A percentile compares a stretch with the other conserved stretches of the same genome.
Evolutionary conservation across 805 yeast species (phyloP).

Genomic region (Priceomyces haplophilus): DNA sequence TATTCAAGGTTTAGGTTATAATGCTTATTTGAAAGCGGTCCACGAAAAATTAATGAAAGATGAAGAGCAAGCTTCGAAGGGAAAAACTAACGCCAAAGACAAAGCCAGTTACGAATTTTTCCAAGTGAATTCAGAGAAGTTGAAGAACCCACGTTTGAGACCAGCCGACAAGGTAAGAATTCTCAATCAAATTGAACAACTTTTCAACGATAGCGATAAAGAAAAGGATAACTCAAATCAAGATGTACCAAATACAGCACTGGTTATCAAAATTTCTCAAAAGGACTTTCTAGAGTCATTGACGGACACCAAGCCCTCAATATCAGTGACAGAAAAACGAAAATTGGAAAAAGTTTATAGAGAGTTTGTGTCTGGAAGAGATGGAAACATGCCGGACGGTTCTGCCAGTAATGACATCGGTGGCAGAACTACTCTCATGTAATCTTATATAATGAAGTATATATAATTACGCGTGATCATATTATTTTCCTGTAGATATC

Average conservation of each 20-base stretch:
- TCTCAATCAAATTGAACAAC: constrained; percentile 41
- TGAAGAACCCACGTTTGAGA: constrained; percentile 25
- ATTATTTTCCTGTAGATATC: too few relatives aligned
- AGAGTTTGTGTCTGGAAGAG: constrained; percentile 72
- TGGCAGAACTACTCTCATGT: constrained; percentile 81
- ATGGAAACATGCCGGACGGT: constrained; percentile 88
- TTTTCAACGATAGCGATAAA: constrained; percentile 19
- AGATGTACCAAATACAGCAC: background rate
- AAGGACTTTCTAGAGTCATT: constrained; percentile 61
- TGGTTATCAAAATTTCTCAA: constrained; percentile 40
- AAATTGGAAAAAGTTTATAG: constrained; percentile 64
- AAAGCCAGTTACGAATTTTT: constrained; percentile 36
- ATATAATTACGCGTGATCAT: too few relatives aligned
- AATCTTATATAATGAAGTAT: too few relatives aligned
- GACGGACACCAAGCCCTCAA: constrained; percentile 82
- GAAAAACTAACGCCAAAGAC: constrained; percentile 12
- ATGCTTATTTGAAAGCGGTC: constrained; percentile 85
- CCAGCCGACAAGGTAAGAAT: constrained; percentile 41
- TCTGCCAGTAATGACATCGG: constrained; percentile 77
- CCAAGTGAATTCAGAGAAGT: constrained; percentile 35
- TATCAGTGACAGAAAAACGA: constrained; percentile 64
- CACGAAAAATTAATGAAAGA: constrained; percentile 60
- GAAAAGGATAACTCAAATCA: constrained; percentile 13
- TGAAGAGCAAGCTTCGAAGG: constrained; percentile 23
- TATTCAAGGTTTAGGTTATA: constrained; percentile 85